Percentiles rank a stretch among this genome's conserved stretches.
Conservation (phyloP, 2,329 filamentous ascomycete genomes). For the Beauveria bassiana region DNA sequence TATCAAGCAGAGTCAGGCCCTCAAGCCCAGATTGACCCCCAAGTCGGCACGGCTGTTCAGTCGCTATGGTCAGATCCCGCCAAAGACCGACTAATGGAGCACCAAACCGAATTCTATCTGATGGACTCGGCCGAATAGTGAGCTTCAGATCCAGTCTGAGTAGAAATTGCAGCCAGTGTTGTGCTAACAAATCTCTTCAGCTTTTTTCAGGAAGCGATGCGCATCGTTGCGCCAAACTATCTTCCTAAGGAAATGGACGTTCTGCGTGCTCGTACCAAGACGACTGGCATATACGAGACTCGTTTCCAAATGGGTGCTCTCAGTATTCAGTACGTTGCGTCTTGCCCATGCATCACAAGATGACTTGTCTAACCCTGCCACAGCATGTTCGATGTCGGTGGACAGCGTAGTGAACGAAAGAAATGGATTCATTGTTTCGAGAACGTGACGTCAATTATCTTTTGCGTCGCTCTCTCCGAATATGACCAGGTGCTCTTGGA, state of each 20-base stretch:
- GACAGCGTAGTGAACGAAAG: constrained; percentile 93
- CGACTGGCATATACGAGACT: constrained; percentile 98
- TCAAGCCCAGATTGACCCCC: constrained; percentile 71
- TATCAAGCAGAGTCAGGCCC: constrained; percentile 90
- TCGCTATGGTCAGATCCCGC: constrained; percentile 87
- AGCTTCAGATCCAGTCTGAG: constrained; percentile 26
- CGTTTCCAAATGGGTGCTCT: constrained; percentile 97
- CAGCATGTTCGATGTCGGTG: constrained; percentile 99
- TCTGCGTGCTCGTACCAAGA: constrained; percentile 91
- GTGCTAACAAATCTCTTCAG: constrained; percentile 36
- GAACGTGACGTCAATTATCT: constrained; percentile 98
- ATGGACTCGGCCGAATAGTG: constrained; percentile 99
- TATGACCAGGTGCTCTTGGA: constrained; percentile 96
- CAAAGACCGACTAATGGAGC: constrained; percentile 76
- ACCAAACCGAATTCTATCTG: constrained; percentile 95
- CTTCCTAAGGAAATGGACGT: constrained; percentile 93
- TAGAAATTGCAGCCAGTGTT: not conserved
- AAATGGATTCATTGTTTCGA: constrained; percentile 99
- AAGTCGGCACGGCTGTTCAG: constrained; percentile 74
- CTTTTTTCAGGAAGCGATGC: constrained; percentile 88
- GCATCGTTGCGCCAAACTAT: constrained; percentile 79
- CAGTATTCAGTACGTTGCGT: constrained; percentile 80
- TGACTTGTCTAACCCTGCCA: not conserved
- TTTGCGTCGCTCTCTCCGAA: constrained; percentile 95
- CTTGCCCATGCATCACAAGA: not conserved